Evolutionary conservation across 1,284 basidiomycete genomes (phyloP).

Genomic region (Rhodotorula sp.): DNA sequence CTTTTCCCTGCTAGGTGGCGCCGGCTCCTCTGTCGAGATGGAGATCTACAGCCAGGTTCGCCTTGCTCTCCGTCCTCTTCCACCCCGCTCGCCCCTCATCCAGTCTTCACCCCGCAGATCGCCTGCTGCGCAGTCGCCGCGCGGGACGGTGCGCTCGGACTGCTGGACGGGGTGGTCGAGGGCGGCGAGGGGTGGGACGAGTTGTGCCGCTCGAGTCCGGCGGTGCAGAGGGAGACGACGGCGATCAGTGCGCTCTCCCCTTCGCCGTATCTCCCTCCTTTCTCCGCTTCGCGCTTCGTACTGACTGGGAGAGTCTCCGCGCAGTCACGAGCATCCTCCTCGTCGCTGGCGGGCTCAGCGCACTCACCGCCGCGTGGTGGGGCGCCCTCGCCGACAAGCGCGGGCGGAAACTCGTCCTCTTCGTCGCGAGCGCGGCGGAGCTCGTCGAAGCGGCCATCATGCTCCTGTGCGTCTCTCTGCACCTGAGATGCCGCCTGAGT

Average conservation of each 20-base stretch:
- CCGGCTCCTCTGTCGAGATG: conserved; percentile 8
- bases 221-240: conserved; percentile 16
- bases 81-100: too few relatives aligned
- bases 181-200: conserved; percentile 11
- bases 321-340: conserved; percentile 25
- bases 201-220: conserved; percentile 10
- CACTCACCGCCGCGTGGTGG: conserved; percentile 25
- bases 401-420: conserved; percentile 24
- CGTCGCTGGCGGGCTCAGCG: conserved; percentile 15
- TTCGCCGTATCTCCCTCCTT: neutral
- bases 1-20: conserved; percentile 13
- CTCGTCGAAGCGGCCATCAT: conserved; percentile 8
- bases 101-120: neutral
- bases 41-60: conserved; percentile 17
- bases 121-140: conserved; percentile 13
- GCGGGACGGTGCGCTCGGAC: neutral
- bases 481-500: too few relatives aligned
- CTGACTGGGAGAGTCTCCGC: too few relatives aligned
- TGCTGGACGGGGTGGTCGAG: neutral
- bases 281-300: too few relatives aligned
- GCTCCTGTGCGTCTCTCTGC: conserved; percentile 10
- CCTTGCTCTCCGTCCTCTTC: too few relatives aligned
- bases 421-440: conserved; percentile 9
- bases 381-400: conserved; percentile 16
- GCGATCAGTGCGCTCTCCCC: conserved; percentile 5